phyloP scores from a whole-genome alignment of 257 asterid genomes.

The Lycium ferocissimum region DNA sequence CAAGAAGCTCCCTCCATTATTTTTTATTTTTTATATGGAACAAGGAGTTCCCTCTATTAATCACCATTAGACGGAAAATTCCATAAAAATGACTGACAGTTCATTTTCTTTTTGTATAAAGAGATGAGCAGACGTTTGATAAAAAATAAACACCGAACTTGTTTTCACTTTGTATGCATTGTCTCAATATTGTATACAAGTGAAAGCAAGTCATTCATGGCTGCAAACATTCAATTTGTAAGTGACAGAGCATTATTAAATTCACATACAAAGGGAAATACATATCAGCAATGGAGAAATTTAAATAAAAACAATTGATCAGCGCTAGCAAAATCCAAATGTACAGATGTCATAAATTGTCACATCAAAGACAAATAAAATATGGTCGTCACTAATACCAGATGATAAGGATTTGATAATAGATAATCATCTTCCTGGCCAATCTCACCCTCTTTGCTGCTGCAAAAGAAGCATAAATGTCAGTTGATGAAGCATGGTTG shows the following conservation, averaged over 20 bases:
- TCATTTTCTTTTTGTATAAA: neutral
- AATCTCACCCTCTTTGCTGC: constrained; percentile 86
- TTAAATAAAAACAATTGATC: neutral
- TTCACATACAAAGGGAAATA: neutral
- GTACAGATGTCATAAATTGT: constrained; percentile 8
- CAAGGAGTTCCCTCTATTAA: neutral
- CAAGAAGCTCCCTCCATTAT: constrained; percentile 16
- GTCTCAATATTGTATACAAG: neutral
- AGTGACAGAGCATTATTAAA: neutral
- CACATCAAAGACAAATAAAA: neutral
- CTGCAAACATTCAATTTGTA: neutral
- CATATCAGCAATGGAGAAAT: neutral
- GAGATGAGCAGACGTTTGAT: neutral
- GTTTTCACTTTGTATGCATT: neutral
- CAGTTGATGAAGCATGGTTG: constrained; percentile 32
- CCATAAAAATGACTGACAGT: neutral
- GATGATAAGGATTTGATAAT: constrained; percentile 91
- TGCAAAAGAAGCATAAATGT: constrained; percentile 48
- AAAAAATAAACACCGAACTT: neutral
- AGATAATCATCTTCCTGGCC: constrained; percentile 89
- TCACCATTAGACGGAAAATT: constrained; percentile 5
- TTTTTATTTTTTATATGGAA: neutral
- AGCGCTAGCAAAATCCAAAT: neutral
- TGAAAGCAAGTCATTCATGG: constrained; percentile 20
- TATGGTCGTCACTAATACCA: constrained; percentile 60